Conservation (phyloP, 2,329 filamentous ascomycete species). For the Aspergillus aculeatinus region DNA sequence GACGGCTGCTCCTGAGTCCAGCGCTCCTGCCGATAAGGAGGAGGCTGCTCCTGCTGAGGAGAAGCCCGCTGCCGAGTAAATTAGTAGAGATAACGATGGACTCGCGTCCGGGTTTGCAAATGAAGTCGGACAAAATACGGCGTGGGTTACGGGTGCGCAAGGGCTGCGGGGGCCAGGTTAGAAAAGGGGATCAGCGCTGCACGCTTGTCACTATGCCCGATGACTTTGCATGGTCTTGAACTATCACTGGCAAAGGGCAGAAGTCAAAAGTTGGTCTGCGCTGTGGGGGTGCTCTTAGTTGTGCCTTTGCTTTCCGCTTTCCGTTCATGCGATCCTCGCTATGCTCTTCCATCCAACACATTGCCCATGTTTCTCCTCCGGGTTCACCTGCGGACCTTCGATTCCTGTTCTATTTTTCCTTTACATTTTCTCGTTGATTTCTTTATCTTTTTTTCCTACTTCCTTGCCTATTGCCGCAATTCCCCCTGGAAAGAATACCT, state of each 20-base stretch:
- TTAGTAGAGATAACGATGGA: slow-evolving; percentile 33
- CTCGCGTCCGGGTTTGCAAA: slow-evolving; percentile 25
- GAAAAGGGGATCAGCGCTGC: slow-evolving; percentile 1
- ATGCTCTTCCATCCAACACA: slow-evolving; percentile 7
- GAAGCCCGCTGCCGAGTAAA: slow-evolving; percentile 45
- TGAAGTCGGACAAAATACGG: slow-evolving; percentile 13
- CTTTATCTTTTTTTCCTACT: slow-evolving; percentile 18
- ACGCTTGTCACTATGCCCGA: background rate
- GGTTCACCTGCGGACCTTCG: slow-evolving; percentile 17
- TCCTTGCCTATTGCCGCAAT: slow-evolving; percentile 27
- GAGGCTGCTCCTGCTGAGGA: slow-evolving; percentile 44
- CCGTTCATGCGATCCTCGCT: background rate
- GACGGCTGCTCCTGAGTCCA: slow-evolving; percentile 59
- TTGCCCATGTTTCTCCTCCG: slow-evolving; percentile 14
- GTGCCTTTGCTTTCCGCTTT: background rate
- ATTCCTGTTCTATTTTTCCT: slow-evolving; percentile 18
- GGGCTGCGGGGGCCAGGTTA: slow-evolving; percentile 8
- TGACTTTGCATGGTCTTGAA: background rate
- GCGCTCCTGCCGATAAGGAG: slow-evolving; percentile 43
- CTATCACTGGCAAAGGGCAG: background rate
- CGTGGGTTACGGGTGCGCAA: slow-evolving; percentile 12
- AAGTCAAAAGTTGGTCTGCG: background rate
- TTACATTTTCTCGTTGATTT: slow-evolving; percentile 20
- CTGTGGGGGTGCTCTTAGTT: background rate
- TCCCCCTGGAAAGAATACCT: slow-evolving; percentile 28